Base-by-base conservation (phyloP, 2,329 filamentous ascomycete species). In the Fusarium coicis region DNA sequence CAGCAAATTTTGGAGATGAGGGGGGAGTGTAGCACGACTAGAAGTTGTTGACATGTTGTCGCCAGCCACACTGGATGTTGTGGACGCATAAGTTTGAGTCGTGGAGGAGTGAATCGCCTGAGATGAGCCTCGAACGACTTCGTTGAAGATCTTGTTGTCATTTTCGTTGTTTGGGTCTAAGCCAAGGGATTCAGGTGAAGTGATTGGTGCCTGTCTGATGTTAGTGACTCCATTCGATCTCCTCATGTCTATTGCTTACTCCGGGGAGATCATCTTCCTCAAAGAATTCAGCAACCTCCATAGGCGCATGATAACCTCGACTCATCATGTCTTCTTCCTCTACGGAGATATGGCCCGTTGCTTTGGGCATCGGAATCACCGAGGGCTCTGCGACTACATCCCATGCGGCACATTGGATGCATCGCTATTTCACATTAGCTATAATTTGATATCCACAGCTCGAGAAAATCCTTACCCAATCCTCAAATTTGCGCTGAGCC, bases 321-420 rank as follows among this genome's bases (percentile, higher is more conserved):
- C 7, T 55, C 52, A 16, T 73, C 61, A 40, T 36, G 5, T 54
- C 46, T 19, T 67, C 36, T 44, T 83, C 81, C 36, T 83, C 81
- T 1, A 72, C 49, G 1, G 80, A 81, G 16, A 81, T 65, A 36
- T 83, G 80, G 0, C 80, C 81, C 1, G 81, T 81, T 34, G 79
- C 78, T 2, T 82, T 72, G 1, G 78, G 77, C 0, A 66, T 59
- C 0, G 81, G 81, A 1, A 71, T 74, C 6, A 83, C 78, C 2
- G 69, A 72, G 2, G 79, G 79, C 39, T 84, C 83, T 43, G 83
- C 81, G 2, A 81, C 80, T 1, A 63, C 14, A 19, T 67, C 75
- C 83, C 83, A 84, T 7, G 79, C 81, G 15, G 74, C 76, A 58
- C 83, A 84, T 60, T 74, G 70, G 44, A 66, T 75, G 68, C 83